Evolutionary conservation across 2,329 filamentous ascomycete genomes (phyloP).

Genomic region (Beauveria sp.): DNA sequence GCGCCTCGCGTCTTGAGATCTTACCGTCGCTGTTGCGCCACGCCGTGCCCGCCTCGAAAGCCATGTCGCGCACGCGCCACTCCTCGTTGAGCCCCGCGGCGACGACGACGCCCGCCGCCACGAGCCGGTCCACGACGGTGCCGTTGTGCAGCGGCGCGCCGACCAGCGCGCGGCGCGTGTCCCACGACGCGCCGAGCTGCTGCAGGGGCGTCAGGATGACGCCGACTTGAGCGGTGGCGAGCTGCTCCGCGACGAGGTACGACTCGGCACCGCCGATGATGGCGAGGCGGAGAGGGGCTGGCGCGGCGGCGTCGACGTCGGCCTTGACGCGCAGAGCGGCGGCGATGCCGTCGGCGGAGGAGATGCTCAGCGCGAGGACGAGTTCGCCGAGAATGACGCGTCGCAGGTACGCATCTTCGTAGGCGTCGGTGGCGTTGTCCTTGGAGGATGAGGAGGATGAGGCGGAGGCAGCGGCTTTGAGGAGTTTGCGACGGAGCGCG

Average conservation of each 20-base stretch:
- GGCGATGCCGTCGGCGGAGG: conserved; percentile 57
- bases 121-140: conserved; percentile 49
- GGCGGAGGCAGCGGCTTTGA: conserved; percentile 39
- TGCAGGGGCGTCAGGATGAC: conserved; percentile 55
- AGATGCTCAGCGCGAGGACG: conserved; percentile 50
- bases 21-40: conserved; percentile 47
- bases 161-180: conserved; percentile 52
- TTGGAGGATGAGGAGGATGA: conserved; percentile 25
- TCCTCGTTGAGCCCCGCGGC: conserved; percentile 55
- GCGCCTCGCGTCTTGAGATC: conserved; percentile 45
- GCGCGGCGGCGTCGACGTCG: conserved; percentile 38
- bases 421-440: conserved; percentile 31
- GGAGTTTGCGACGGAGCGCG: conserved; percentile 43
- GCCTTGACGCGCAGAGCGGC: conserved; percentile 51
- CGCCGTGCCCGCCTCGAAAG: conserved; percentile 52
- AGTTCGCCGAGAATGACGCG: conserved; percentile 46
- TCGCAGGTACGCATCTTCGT: conserved; percentile 42
- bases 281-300: conserved; percentile 38
- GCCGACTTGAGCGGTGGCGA: conserved; percentile 48
- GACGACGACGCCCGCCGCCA: conserved; percentile 50
- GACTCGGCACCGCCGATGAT: conserved; percentile 58
- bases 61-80: conserved; percentile 54
- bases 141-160: conserved; percentile 61
- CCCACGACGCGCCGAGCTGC: conserved; percentile 49
- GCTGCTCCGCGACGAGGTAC: conserved; percentile 48